These are phyloP conservation scores for Leonotis leonurus DNA, from an alignment of 257 asterid genomes.

Conservation along the genomic window DNA sequence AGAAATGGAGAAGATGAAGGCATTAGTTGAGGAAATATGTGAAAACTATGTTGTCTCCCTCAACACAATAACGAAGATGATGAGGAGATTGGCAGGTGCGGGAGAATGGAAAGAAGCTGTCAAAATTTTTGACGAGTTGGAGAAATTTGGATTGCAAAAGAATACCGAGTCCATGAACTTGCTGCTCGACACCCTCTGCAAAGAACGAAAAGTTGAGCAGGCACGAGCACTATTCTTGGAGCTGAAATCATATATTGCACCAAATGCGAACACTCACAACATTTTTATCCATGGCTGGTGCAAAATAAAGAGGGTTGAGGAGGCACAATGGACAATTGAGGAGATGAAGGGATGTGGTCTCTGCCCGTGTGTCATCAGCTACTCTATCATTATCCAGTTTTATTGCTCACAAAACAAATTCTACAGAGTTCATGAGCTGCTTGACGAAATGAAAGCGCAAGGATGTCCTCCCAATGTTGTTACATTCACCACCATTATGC, in stretches of 20 bases:
- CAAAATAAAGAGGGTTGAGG: slow-evolving; percentile 70
- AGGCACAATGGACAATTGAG: slow-evolving; percentile 86
- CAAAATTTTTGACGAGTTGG: slow-evolving; percentile 51
- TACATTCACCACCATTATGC: slow-evolving; percentile 60
- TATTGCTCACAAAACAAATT: slow-evolving; percentile 52
- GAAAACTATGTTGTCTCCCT: slow-evolving; percentile 33
- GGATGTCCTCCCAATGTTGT: slow-evolving; percentile 34
- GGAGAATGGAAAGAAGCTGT: slow-evolving; percentile 75
- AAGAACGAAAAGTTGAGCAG: slow-evolving; percentile 54
- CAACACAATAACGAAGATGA: slow-evolving; percentile 54
- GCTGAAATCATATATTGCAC: slow-evolving; percentile 52
- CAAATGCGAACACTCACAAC: slow-evolving; percentile 68
- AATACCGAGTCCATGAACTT: slow-evolving; percentile 69
- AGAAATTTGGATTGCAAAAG: slow-evolving; percentile 51
- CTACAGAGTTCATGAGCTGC: slow-evolving; percentile 47
- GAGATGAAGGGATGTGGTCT: slow-evolving; percentile 79
- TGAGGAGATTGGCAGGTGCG: slow-evolving; percentile 79
- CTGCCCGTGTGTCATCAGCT: slow-evolving; percentile 45
- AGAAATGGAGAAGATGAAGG: slow-evolving; percentile 65
- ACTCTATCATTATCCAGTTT: slow-evolving; percentile 41
- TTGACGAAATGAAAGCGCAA: slow-evolving; percentile 69
- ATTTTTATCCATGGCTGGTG: slow-evolving; percentile 92
- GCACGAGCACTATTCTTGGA: slow-evolving; percentile 57
- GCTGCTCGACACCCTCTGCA: slow-evolving; percentile 75
- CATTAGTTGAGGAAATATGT: slow-evolving; percentile 46